Evolutionary conservation across 768 basidiomycete genomes (phyloP), one percentile per base, ranked within the genome.

Genomic region (Leccinum longicurvipes): DNA sequence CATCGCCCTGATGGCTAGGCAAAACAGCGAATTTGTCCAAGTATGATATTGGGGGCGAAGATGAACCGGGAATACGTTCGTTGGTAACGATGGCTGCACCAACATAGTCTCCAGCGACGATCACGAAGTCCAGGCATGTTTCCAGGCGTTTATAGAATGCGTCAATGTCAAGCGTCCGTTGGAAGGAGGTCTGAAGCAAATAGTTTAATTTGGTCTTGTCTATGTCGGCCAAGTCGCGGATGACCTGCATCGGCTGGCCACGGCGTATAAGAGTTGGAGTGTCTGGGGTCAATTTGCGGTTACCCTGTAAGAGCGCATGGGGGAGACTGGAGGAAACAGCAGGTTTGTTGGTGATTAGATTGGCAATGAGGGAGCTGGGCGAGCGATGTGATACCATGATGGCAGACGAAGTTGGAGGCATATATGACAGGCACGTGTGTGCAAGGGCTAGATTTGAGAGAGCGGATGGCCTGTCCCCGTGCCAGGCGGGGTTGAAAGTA

Each of bases 1-100:
- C 97, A 65, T 98, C 96, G 21, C 97, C 97, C 72, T 99, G 97
- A 67, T 98, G 86, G 57, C 79, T 86, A 3, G 97, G 97, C 36
- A 95, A 79, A 39, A 99, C 94, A 15, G 95, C 96, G 70, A 99
- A 99, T 74, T 99, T 99, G 79, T 99, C 97, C 47, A 99, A 84
- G 73, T 99, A 99, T 15, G 91, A 86, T 57, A 96, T 84, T 6
- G 87, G 81, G 21, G 68, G 55, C 36, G 61, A 57, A 29, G 65
- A 59, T 39, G 60, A 49, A 32, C 62, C 72, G n/a, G 78, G 64
- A 50, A 70, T 69, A 29, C 71, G 63, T 56, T 85, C 82, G 56
- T 80, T 78, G 31, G 97, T 99, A 53, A 98, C 93, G 64, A 99
- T 83, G 21, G 95, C 97, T 7, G 93, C 93, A 25, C 95, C 97